phyloP scores from a whole-genome alignment of 2,329 filamentous ascomycete species.

The Trichoderma sp. region DNA sequence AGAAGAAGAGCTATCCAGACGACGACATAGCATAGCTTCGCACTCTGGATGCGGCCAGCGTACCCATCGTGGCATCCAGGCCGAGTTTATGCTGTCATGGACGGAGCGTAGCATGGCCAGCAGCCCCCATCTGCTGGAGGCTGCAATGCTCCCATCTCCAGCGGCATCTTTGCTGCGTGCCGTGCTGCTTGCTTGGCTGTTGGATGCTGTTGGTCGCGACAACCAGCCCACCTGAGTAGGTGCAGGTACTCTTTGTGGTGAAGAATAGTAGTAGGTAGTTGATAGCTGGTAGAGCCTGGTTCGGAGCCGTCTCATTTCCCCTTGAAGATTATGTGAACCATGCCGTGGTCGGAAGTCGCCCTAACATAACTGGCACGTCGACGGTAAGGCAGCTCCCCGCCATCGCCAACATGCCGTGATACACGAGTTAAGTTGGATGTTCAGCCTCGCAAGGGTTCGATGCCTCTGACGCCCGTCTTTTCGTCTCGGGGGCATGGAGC shows the following conservation, averaged over 20 bases:
- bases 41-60: not conserved
- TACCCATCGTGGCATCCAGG: not conserved
- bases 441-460: not conserved
- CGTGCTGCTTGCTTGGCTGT: not conserved
- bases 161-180: not conserved
- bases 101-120: not conserved
- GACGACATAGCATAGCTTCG: not conserved
- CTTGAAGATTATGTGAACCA: not conserved
- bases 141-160: not conserved
- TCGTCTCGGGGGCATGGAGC: not conserved
- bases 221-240: not conserved
- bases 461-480: not conserved
- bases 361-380: not conserved
- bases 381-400: not conserved
- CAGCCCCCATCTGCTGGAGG: constrained; percentile 6
- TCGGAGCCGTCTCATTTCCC: not conserved
- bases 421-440: not conserved
- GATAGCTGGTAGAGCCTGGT: not conserved
- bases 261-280: not conserved
- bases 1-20: not conserved
- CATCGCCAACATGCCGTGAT: not conserved
- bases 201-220: not conserved
- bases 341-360: not conserved
- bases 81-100: not conserved
- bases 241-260: not conserved